Conservation (phyloP, 2,329 filamentous ascomycete species). For the Coniella lustricola region DNA sequence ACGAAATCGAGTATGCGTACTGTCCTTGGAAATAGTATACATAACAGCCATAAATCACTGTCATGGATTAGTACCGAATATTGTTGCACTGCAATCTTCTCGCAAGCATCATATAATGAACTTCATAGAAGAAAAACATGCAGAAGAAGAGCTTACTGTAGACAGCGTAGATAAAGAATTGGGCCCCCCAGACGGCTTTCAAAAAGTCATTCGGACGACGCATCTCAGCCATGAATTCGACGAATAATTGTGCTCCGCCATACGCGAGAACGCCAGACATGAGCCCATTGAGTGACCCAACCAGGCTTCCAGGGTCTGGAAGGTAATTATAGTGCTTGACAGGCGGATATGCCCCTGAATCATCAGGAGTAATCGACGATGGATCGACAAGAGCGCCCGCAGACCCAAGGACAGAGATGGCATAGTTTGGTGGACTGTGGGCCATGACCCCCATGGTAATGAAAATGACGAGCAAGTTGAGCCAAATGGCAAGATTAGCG, state of each 20-base stretch:
- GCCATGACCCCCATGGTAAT: slow-evolving; percentile 48
- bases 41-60: slow-evolving; percentile 1
- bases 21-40: slow-evolving; percentile 6
- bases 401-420: slow-evolving; percentile 22
- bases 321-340: slow-evolving; percentile 33
- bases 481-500: slow-evolving; percentile 47
- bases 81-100: no score
- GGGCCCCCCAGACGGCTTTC: slow-evolving; percentile 33
- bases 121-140: background rate
- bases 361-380: slow-evolving; percentile 25
- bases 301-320: slow-evolving; percentile 35
- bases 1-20: slow-evolving; percentile 1
- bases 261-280: slow-evolving; percentile 51
- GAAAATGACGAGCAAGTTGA: slow-evolving; percentile 48
- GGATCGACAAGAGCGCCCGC: slow-evolving; percentile 24
- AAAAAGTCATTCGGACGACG: slow-evolving; percentile 35
- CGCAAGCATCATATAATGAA: background rate
- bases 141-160: slow-evolving; percentile 22
- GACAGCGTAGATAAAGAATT: slow-evolving; percentile 33
- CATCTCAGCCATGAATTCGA: slow-evolving; percentile 49
- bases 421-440: slow-evolving; percentile 42
- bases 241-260: slow-evolving; percentile 51
- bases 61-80: background rate
- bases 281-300: slow-evolving; percentile 41
- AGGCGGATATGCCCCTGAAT: slow-evolving; percentile 25